Evolutionary conservation across 2,329 filamentous ascomycete species (phyloP).

Genomic region (Taxawa tesnikishii): DNA sequence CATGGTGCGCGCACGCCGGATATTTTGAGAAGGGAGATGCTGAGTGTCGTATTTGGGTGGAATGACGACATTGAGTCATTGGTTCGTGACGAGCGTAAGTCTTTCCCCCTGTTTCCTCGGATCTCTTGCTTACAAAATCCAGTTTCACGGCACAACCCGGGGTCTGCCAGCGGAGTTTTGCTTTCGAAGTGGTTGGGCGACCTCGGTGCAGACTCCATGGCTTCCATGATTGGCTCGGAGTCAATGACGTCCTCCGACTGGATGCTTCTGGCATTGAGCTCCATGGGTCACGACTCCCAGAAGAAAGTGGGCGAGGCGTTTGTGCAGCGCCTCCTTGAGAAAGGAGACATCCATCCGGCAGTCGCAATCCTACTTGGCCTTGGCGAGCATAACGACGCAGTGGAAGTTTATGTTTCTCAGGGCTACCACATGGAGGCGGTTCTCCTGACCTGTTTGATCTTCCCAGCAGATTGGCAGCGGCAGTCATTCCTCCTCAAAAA

Average conservation of each 20-base stretch:
- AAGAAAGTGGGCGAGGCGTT: slow-evolving; percentile 86
- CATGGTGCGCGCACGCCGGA: slow-evolving; percentile 40
- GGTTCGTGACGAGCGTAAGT: slow-evolving; percentile 65
- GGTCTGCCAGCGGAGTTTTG: slow-evolving; percentile 68
- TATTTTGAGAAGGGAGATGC: slow-evolving; percentile 78
- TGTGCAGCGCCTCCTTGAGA: slow-evolving; percentile 78
- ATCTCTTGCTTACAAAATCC: too few species aligned
- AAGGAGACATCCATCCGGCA: slow-evolving; percentile 81
- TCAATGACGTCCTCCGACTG: slow-evolving; percentile 91
- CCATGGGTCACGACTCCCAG: slow-evolving; percentile 64
- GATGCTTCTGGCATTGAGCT: slow-evolving; percentile 89
- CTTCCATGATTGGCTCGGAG: slow-evolving; percentile 59
- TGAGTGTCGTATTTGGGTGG: slow-evolving; percentile 92
- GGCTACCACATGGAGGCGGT: slow-evolving; percentile 88
- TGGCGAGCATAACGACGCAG: slow-evolving; percentile 84
- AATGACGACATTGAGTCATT: slow-evolving; percentile 70
- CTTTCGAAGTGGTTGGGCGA: slow-evolving; percentile 90
- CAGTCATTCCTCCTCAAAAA: slow-evolving; percentile 79
- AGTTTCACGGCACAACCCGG: slow-evolving; percentile 56
- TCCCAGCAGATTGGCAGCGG: slow-evolving; percentile 79
- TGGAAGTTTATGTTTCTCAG: slow-evolving; percentile 90
- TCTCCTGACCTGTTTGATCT: slow-evolving; percentile 71
- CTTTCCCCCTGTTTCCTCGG: slow-evolving; percentile 1
- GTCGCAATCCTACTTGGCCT: slow-evolving; percentile 87
- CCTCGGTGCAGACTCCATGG: slow-evolving; percentile 68